Conservation (phyloP, 768 basidiomycete species). For the Auriscalpium microsporum region DNA sequence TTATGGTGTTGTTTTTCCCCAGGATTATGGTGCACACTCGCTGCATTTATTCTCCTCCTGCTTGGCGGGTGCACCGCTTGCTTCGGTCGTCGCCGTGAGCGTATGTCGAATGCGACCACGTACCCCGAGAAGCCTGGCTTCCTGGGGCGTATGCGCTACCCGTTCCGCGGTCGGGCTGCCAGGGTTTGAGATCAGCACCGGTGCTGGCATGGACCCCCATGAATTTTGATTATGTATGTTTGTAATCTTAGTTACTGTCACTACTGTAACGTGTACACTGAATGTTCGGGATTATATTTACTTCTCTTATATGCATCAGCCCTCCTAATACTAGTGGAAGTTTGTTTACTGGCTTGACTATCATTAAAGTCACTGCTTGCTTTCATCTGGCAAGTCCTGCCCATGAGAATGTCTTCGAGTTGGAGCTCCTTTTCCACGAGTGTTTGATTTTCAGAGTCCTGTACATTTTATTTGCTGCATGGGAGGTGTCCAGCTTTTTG, state of each 20-base stretch:
- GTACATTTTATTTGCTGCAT: no score
- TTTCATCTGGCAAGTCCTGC: no score
- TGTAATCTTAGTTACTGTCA: not conserved
- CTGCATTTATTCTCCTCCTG: conserved; percentile 9
- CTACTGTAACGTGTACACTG: not conserved
- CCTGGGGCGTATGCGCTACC: not conserved
- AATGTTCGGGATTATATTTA: not conserved
- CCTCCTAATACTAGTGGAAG: no score
- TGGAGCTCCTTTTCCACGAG: no score
- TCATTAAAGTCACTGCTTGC: no score
- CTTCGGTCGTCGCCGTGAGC: conserved; percentile 10
- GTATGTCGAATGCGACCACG: conserved; percentile 7
- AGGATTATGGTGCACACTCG: conserved; percentile 14
- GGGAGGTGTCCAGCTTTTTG: no score
- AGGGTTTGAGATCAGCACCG: not conserved
- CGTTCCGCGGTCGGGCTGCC: not conserved
- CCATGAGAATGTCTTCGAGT: no score
- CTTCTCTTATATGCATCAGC: no score
- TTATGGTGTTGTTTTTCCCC: not conserved
- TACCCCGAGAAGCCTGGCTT: conserved; percentile 2
- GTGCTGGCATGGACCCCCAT: not conserved
- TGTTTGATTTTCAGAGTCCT: no score
- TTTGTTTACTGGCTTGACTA: no score
- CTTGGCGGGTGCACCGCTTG: conserved; percentile 4
- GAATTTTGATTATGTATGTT: not conserved